Percentiles rank a stretch among this genome's conserved stretches.
Evolutionary conservation across 1,284 basidiomycete species (phyloP).

Genomic region (Marasmius oreades): DNA sequence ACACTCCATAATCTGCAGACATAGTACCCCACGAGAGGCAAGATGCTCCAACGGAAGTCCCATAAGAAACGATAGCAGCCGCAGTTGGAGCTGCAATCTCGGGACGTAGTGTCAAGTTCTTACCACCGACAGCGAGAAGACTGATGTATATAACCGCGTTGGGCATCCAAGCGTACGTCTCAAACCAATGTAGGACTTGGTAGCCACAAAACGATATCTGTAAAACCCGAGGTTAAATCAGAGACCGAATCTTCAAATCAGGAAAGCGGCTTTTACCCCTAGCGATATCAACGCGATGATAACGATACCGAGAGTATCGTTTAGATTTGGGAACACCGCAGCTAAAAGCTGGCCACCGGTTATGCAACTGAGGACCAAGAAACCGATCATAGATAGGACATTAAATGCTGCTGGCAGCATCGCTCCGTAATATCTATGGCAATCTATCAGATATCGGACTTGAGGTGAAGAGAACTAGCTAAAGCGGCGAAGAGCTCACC

Average conservation of each 20-base stretch:
- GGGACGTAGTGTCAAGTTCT: slow-evolving; percentile 35
- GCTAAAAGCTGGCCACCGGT: slow-evolving; percentile 73
- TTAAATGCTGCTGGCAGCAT: slow-evolving; percentile 65
- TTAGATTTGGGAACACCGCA: slow-evolving; percentile 47
- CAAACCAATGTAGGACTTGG: slow-evolving; percentile 60
- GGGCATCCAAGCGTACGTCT: slow-evolving; percentile 65
- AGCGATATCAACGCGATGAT: slow-evolving; percentile 71
- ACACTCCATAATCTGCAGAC: slow-evolving; percentile 58
- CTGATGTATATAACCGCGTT: slow-evolving; percentile 64
- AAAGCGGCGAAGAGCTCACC: slow-evolving; percentile 35
- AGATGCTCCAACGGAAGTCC: slow-evolving; percentile 38
- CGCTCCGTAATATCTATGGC: slow-evolving; percentile 54
- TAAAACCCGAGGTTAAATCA: not conserved
- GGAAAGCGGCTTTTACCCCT: slow-evolving; percentile 34
- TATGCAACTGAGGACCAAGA: slow-evolving; percentile 70
- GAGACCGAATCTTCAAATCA: not conserved
- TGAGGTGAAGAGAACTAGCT: not conserved
- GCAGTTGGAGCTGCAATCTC: slow-evolving; percentile 27
- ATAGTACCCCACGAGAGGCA: slow-evolving; percentile 52
- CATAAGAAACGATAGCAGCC: slow-evolving; percentile 36
- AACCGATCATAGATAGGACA: slow-evolving; percentile 62
- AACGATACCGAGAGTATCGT: slow-evolving; percentile 68
- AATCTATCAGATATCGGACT: not conserved
- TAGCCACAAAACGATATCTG: slow-evolving; percentile 60
- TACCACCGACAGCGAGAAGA: slow-evolving; percentile 57